Evolutionary conservation across 1,139 yeast species (phyloP).

Genomic region (Candida glucosophila): DNA sequence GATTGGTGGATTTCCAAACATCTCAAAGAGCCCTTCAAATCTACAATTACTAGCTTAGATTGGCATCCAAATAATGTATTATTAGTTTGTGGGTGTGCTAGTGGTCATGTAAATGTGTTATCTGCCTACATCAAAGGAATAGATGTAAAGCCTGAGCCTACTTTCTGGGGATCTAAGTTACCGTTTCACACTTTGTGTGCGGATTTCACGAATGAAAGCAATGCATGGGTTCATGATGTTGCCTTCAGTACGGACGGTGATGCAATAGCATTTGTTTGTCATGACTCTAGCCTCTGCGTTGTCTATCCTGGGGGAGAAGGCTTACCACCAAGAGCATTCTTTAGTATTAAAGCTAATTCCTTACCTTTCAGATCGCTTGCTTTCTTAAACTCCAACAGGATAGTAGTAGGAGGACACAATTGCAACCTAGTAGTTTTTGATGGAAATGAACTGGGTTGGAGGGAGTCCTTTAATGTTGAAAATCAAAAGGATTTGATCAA

Average conservation of each 20-base stretch:
- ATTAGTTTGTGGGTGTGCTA: slow-evolving; percentile 87
- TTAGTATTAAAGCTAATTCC: slow-evolving; percentile 55
- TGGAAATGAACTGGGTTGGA: slow-evolving; percentile 67
- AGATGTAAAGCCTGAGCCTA: slow-evolving; percentile 73
- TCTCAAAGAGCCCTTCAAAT: slow-evolving; percentile 84
- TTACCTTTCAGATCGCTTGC: slow-evolving; percentile 75
- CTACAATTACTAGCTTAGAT: slow-evolving; percentile 74
- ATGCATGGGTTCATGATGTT: slow-evolving; percentile 92
- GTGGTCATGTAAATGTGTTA: slow-evolving; percentile 89
- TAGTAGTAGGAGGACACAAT: slow-evolving; percentile 88
- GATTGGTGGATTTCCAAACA: slow-evolving; percentile 99
- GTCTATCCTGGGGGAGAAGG: slow-evolving; percentile 74
- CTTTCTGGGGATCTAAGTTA: slow-evolving; percentile 90
- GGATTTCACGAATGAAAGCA: slow-evolving; percentile 67
- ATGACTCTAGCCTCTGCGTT: slow-evolving; percentile 68
- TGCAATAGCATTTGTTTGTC: slow-evolving; percentile 69
- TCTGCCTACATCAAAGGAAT: slow-evolving; percentile 89
- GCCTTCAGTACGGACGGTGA: slow-evolving; percentile 78
- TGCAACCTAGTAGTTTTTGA: slow-evolving; percentile 83
- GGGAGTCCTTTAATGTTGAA: slow-evolving; percentile 56
- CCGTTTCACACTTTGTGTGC: slow-evolving; percentile 94
- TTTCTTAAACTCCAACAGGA: slow-evolving; percentile 56
- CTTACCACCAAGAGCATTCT: slow-evolving; percentile 34
- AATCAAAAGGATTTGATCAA: slow-evolving; percentile 35
- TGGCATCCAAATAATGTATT: slow-evolving; percentile 96